phyloP scores from a whole-genome alignment of 2,329 filamentous ascomycete species.

The Pezicula radicicola region DNA sequence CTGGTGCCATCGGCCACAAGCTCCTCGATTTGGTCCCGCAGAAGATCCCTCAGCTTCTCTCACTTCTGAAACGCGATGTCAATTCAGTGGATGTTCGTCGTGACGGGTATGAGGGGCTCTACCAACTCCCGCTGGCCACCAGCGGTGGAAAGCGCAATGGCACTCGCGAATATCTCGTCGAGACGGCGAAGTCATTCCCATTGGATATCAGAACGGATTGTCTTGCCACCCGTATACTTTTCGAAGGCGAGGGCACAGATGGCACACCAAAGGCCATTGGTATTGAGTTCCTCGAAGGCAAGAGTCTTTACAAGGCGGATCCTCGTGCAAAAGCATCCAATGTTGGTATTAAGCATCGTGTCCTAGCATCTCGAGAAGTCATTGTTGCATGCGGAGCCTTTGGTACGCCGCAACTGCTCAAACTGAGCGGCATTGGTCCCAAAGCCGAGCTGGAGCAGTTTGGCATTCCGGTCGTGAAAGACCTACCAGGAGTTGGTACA shows the following conservation, averaged over 20 bases:
- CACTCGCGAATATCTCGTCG: conserved; percentile 22
- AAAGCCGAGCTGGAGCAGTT: conserved; percentile 34
- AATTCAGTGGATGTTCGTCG: conserved; percentile 16
- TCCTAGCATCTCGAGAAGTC: conserved; percentile 37
- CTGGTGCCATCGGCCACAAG: conserved; percentile 11
- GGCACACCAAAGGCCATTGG: conserved; percentile 33
- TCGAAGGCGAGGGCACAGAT: conserved; percentile 25
- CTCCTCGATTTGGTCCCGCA: conserved; percentile 1
- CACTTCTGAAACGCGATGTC: conserved; percentile 16
- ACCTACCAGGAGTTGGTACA: conserved; percentile 62
- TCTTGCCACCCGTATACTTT: conserved; percentile 37
- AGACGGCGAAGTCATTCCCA: conserved; percentile 12
- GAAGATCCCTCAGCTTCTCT: conserved; percentile 5
- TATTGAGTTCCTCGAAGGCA: conserved; percentile 38
- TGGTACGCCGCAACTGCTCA: conserved; percentile 44
- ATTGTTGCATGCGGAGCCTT: conserved; percentile 46
- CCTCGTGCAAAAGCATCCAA: conserved; percentile 29
- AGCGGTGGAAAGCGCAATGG: conserved; percentile 12
- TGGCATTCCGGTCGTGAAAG: conserved; percentile 48
- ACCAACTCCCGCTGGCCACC: conserved; percentile 18
- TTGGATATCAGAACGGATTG: conserved; percentile 12
- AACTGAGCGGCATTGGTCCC: conserved; percentile 44
- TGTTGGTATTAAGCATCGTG: conserved; percentile 20
- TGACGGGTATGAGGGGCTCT: conserved; percentile 14
- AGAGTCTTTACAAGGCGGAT: conserved; percentile 39